Evolutionary conservation across 768 basidiomycete genomes (phyloP), one percentile per base, ranked within the genome.

Genomic region (Suillus subalutaceus): DNA sequence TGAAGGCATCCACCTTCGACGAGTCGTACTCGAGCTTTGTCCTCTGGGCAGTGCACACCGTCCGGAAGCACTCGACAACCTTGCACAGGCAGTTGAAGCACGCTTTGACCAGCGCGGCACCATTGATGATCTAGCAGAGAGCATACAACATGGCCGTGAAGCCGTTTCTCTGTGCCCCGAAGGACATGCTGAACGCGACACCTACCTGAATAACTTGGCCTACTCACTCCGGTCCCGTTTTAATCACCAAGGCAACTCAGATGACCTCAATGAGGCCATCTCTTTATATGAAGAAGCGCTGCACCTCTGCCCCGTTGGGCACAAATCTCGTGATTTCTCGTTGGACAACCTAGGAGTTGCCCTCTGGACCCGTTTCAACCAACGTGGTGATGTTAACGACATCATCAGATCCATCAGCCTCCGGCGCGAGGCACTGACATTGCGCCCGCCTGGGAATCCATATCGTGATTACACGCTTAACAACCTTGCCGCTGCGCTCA

Each of bases 151-250:
- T 32, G 0, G 16, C 9, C 16, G 52, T 32, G 52, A 18, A 32
- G 52, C 16, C 8, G 1, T 53, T 30, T 53, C 30, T 18, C 16
- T 53, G 26, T 53, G 26, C 2, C 1, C 16, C 1, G 30, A 53
- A 30, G 52, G 30, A 9, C 52, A 53, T 16, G 4, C 52, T 30
- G 52, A 5, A 18, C 30, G 7, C 16, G 16, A 10, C 7, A 8
- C 2, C 30, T 53, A 53, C 52, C 8, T 53, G 52, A 53, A 18
- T 32, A 32, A 53, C 30, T 32, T 30, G 30, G 30, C 16, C 8
- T 16, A 0, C 0, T 53, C 30, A 53, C 4, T 53, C 16, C 0
- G 0, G 0, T 18, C 0, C 16, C 30, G 52, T 26, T 53, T 53
- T 30, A 0, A 18, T 10, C 52, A 53, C 16, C 52, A 53, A 32